Base-by-base conservation (phyloP, 1,284 basidiomycete species). In the Marasmius oreades region DNA sequence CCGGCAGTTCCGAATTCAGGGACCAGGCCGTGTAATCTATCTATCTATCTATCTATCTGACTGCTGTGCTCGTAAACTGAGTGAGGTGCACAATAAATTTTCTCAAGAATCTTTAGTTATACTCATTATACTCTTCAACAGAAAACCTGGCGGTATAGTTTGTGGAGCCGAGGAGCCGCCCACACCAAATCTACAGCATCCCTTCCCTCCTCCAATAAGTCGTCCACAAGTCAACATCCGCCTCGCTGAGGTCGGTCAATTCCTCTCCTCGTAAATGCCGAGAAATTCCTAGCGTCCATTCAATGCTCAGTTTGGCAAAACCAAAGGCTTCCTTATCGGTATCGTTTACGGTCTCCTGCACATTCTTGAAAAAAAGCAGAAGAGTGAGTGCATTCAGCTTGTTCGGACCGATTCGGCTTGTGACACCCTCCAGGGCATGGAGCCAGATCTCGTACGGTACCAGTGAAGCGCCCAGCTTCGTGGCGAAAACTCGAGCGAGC, bases 361-460 rank as follows among this genome's bases (percentile, higher is more conserved):
- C 36, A n/a, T 23, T 45, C 20, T 37, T 44, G 34, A 47, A 50
- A 23, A 47, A 55, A 18, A 55, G 50, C 8, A 59, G 34, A 22
- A 59, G 46, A 24, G 50, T 52, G 10, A 52, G 10, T 2, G 58
- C 53, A 12, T 45, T 37, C 23, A 59, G 11, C 24, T 58, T 20
- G 10, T 53, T 37, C 5, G 28, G 28, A 31, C 28, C 28, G 28
- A 31, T 31, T 4, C 10, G 28, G 45, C n/a, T 52, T n/a, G 52
- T 37, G 2, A 43, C 23, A 3, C 23, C 26, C 20, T 55, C 54
- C n/a, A 55, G 37, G 6, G 46, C 36, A 12, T 43, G 11, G 7
- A 51, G 48, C 54, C 54, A 55, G 16, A 51, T 47, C 14, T 34
- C 24, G 20, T 51, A 55, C 24, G 54, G 37, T 11, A 55, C 54